Conservation (phyloP, 2,329 filamentous ascomycete species). For the Cladophialophora yegresii region DNA sequence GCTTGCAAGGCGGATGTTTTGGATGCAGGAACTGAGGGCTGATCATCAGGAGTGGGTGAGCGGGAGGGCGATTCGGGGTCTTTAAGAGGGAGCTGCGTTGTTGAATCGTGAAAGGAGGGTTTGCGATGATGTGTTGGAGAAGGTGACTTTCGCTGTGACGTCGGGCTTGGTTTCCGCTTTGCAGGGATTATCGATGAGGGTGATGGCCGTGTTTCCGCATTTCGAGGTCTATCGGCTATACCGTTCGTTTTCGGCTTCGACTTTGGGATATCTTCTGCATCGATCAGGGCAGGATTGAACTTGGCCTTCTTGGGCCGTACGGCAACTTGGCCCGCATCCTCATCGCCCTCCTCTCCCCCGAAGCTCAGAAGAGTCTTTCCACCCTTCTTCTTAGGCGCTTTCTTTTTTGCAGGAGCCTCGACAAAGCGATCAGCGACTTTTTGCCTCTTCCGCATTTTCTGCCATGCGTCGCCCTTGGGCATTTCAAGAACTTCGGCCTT, state of each 20-base stretch:
- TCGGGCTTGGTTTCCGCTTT: constrained; percentile 33
- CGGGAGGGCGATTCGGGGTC: constrained; percentile 47
- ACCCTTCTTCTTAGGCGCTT: constrained; percentile 45
- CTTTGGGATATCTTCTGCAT: constrained; percentile 31
- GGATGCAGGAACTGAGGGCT: constrained; percentile 31
- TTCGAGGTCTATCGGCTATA: constrained; percentile 12
- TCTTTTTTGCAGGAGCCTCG: constrained; percentile 40
- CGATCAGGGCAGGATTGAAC: constrained; percentile 51
- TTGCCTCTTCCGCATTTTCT: constrained; percentile 45
- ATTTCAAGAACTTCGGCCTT: constrained; percentile 50
- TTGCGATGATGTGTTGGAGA: constrained; percentile 39
- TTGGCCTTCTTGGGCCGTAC: constrained; percentile 50
- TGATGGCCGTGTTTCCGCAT: constrained; percentile 40
- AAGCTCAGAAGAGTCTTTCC: constrained; percentile 52
- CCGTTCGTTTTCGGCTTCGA: constrained; percentile 21
- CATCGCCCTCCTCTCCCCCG: constrained; percentile 47
- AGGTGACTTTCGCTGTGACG: constrained; percentile 19
- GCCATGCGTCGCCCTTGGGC: constrained; percentile 47
- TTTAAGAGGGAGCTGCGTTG: constrained; percentile 49
- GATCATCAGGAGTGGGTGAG: constrained; percentile 40
- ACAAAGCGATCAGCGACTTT: constrained; percentile 39
- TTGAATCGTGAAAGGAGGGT: constrained; percentile 46
- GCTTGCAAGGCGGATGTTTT: constrained; percentile 43
- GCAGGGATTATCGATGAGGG: constrained; percentile 38
- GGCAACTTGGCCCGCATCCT: constrained; percentile 40